Base-by-base conservation (phyloP, 805 yeast genomes). In the Barnettozyma californica region DNA sequence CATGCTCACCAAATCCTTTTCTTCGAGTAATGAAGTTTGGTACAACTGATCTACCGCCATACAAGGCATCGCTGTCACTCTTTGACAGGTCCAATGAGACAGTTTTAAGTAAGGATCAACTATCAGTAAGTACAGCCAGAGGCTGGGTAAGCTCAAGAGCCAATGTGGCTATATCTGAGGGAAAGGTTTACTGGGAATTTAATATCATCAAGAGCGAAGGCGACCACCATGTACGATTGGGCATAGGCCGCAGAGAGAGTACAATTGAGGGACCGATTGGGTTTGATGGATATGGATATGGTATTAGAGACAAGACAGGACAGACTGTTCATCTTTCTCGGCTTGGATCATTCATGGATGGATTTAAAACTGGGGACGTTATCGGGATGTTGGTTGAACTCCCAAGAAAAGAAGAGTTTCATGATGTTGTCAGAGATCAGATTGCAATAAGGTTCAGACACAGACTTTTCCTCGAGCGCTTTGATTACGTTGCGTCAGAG, bases 251-350 rank as follows among this genome's bases (percentile, higher is more conserved):
- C 45, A 75, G 89, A 52, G 98, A 92, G 60, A 94, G 96, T 2
- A 79, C 89, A 44, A 66, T 91, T 40, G 97, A 92, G 56, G 96
- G 95, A 0, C 98, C 99, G 0, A 94, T 91, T 6, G 99, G 99
- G 3, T 88, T 80, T 59, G 98, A 94, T 65, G 92, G 90, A 0
- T 94, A 90, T 67, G 92, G 97, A 0, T 92, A 94, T 65, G 97
- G 96, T 2, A 60, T 94, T 2, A 74, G 97, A 50, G 97, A 92
- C 66, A 75, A 76, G 34, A 73, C 76, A 7, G 91, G 95, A 2
- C 86, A 87, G 55, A 78, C 78, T 26, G 74, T 94, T 21, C 95
- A 94, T 54, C 67, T 84, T 40, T 83, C 92, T 50, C 75, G 91
- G 43, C 88, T 89, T 0, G 61, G 66, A 23, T 73, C 75, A 31